Conservation (phyloP, 345 rosid genomes). For the Abelmoschus esculentus region DNA sequence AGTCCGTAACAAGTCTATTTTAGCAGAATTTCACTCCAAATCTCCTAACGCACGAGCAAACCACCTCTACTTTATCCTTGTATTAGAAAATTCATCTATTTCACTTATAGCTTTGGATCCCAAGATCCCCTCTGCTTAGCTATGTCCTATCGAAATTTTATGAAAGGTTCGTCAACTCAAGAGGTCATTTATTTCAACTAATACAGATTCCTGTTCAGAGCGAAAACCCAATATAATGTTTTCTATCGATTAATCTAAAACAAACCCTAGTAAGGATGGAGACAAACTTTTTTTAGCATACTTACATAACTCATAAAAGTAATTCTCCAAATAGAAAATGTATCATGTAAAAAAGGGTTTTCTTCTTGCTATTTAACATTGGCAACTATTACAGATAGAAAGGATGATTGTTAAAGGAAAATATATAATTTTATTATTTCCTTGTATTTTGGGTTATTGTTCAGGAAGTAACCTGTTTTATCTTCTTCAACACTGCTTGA, state of each 20-base stretch:
- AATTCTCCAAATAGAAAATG: not conserved
- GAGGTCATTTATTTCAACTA: not conserved
- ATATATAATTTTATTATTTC: not conserved
- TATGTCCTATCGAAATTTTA: not conserved
- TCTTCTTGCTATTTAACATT: not conserved
- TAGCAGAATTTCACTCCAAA: not conserved
- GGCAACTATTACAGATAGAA: not conserved
- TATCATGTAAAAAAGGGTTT: not conserved
- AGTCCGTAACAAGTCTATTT: not conserved
- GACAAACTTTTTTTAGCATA: not conserved
- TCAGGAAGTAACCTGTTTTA: conserved; percentile 52
- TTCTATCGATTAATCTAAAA: not conserved
- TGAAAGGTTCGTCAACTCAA: not conserved
- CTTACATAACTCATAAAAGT: not conserved
- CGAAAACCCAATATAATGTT: not conserved
- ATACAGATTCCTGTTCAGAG: not conserved
- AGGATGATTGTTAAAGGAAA: not conserved
- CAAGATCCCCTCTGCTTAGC: not conserved
- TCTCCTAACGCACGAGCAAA: not conserved
- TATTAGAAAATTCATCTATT: not conserved
- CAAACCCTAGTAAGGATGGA: not conserved
- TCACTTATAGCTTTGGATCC: not conserved
- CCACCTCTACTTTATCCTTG: not conserved
- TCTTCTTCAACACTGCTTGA: conserved; percentile 80
- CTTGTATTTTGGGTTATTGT: not conserved